These are phyloP conservation scores for Umbelopsis sp. DNA, from an alignment of 192 early-diverging fungal species.

Conservation along the genomic window DNA sequence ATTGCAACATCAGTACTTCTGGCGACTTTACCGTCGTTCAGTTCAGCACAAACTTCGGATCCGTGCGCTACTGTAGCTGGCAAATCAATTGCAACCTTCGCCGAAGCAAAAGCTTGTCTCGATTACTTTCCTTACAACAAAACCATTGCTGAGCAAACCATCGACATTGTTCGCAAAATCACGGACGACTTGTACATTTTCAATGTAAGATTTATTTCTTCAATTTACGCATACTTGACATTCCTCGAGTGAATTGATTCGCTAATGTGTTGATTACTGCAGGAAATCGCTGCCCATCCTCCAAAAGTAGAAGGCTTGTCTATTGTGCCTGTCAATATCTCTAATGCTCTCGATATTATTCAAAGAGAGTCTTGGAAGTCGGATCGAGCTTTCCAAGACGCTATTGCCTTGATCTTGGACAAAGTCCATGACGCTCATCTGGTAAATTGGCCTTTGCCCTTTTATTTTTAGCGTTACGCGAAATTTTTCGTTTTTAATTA, in stretches of 20 bases:
- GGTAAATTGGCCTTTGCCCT: slow-evolving; percentile 15
- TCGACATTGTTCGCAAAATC: slow-evolving; percentile 35
- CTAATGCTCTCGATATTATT: slow-evolving; percentile 31
- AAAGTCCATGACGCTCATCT: slow-evolving; percentile 44
- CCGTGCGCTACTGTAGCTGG: slow-evolving; percentile 34
- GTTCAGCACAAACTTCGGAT: slow-evolving; percentile 20
- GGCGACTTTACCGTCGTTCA: background rate
- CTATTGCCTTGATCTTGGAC: slow-evolving; percentile 35
- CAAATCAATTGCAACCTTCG: slow-evolving; percentile 27
- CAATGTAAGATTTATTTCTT: slow-evolving; percentile 27
- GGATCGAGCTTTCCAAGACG: slow-evolving; percentile 37
- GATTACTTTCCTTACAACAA: slow-evolving; percentile 36
- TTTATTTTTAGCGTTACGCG: slow-evolving; percentile 11
- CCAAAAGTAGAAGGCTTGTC: slow-evolving; percentile 32
- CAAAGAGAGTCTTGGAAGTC: slow-evolving; percentile 28
- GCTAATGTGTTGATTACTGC: background rate
- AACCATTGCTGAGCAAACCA: slow-evolving; percentile 28
- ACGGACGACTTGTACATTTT: slow-evolving; percentile 36
- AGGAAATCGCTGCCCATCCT: slow-evolving; percentile 36
- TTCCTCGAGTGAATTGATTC: background rate
- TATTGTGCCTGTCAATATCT: slow-evolving; percentile 30
- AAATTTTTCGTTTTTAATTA: slow-evolving; percentile 2
- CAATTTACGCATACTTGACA: background rate
- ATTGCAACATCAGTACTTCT: slow-evolving; percentile 12
- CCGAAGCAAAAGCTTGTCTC: slow-evolving; percentile 38